Base-by-base conservation (phyloP, 2,329 filamentous ascomycete genomes). In the Mariannaea elegans region DNA sequence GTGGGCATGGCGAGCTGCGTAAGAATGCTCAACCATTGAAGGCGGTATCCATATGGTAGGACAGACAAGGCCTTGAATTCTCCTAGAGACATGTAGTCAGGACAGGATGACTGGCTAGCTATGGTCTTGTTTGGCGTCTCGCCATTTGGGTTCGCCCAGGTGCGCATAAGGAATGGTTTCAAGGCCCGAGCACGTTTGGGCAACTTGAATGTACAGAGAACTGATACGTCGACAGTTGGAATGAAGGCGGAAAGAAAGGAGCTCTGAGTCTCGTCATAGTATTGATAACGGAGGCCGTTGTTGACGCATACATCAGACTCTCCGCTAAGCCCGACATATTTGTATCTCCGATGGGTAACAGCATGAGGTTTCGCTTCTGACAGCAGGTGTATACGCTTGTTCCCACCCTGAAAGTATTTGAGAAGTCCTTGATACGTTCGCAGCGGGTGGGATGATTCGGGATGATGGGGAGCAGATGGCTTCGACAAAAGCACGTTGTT, bases 101-200 rank as follows among this genome's bases (percentile, higher is more conserved):
- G 84, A 47, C 85, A 87, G 0, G 70, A 49, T 0, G 65, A 72
- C 56, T 86, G 83, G 1, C 67, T 71, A 0, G 86, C 79, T 12
- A 90, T 78, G 0, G 84, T 80, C 0, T 76, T 64, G 56, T 91
- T 90, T 0, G 83, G 75, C 1, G 63, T 61, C 18, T 60, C 18
- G 0, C 67, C 65, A 5, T 65, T 31, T 3, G 65, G 63, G 1
- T 21, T 2, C 0, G 4, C 0, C 46, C 55, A 62, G 1, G 49
- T 58, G 1, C 59, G 65, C 1, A 29, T 8, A 4, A 71, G 50
- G 8, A 70, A 72, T 3, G 13, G 41, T 2, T 64, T 36, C 48
- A 72, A 19, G 3, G 24, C 18, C 3, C 48, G 4, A 7, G 63
- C 54, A 9, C 48, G 55, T 1, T 18, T 3, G 1, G 68, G 66